Conservation (phyloP, 108 stramenopile species). For the Conticribra guillardii region DNA sequence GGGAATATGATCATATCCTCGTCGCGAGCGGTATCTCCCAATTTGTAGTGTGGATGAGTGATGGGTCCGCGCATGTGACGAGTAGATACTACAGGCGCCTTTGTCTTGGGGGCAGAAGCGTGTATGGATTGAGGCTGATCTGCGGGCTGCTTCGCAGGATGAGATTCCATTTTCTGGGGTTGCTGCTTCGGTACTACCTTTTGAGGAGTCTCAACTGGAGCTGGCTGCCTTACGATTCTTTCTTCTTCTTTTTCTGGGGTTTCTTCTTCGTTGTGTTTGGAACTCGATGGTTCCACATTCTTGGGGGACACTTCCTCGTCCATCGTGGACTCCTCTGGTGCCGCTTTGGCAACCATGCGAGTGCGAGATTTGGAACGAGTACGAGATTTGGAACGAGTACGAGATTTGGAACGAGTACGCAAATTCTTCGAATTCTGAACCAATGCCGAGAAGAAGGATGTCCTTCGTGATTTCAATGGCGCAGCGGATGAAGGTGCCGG, state of each 20-base stretch:
- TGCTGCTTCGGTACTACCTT: too few species aligned
- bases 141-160: neutral
- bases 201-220: too few species aligned
- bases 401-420: neutral
- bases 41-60: conserved; percentile 29
- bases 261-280: too few species aligned
- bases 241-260: too few species aligned
- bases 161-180: too few species aligned
- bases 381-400: neutral
- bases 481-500: too few species aligned
- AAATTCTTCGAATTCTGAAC: neutral
- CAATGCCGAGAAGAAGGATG: neutral
- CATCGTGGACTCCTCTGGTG: neutral
- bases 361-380: neutral
- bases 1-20: conserved; percentile 42
- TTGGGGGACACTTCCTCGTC: neutral
- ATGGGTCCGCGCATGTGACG: conserved; percentile 24
- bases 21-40: conserved; percentile 32
- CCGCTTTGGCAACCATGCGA: neutral
- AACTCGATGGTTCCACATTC: neutral
- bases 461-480: neutral
- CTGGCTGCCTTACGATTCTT: too few species aligned
- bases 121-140: too few species aligned
- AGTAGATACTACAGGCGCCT: neutral
- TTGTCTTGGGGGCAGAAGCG: too few species aligned